Conservation (phyloP, 495 filamentous ascomycete species). For the Penicillium pancosmium region DNA sequence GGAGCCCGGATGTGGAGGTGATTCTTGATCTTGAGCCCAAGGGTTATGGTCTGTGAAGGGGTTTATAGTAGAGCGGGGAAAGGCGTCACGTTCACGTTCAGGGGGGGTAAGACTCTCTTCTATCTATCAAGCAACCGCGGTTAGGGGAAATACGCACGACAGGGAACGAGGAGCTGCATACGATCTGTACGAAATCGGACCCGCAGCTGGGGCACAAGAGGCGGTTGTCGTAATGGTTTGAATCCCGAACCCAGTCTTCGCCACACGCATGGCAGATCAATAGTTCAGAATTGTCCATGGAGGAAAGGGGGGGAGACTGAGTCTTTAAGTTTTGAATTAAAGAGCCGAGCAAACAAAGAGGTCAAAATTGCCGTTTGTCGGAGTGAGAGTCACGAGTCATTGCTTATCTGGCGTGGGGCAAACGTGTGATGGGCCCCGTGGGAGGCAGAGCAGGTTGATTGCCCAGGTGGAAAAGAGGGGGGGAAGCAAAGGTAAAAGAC, state of each 20-base stretch:
- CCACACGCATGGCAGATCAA: conserved; percentile 82
- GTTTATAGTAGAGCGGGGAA: conserved; percentile 18
- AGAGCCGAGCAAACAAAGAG: not conserved
- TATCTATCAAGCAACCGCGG: not conserved
- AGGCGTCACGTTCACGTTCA: conserved; percentile 27
- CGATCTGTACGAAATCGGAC: conserved; percentile 84
- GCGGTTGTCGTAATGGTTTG: conserved; percentile 58
- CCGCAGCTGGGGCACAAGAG: conserved; percentile 76
- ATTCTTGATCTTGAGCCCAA: conserved; percentile 36
- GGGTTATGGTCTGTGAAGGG: conserved; percentile 43
- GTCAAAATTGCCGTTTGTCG: not conserved
- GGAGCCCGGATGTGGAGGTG: conserved; percentile 2
- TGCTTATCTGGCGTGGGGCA: conserved; percentile 6
- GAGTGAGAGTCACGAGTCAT: not conserved
- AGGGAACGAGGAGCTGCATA: conserved; percentile 22
- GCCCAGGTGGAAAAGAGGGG: not conserved
- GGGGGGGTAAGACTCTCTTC: conserved; percentile 16
- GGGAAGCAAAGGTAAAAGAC: too few relatives aligned
- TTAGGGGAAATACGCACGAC: conserved; percentile 31
- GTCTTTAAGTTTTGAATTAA: too few relatives aligned
- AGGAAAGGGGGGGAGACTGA: not conserved
- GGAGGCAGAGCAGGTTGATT: not conserved
- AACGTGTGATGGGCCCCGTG: not conserved
- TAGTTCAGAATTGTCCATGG: conserved; percentile 52
- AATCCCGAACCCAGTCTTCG: conserved; percentile 64